Conservation (phyloP, 345 rosid genomes). For the Populus pruinosa region DNA sequence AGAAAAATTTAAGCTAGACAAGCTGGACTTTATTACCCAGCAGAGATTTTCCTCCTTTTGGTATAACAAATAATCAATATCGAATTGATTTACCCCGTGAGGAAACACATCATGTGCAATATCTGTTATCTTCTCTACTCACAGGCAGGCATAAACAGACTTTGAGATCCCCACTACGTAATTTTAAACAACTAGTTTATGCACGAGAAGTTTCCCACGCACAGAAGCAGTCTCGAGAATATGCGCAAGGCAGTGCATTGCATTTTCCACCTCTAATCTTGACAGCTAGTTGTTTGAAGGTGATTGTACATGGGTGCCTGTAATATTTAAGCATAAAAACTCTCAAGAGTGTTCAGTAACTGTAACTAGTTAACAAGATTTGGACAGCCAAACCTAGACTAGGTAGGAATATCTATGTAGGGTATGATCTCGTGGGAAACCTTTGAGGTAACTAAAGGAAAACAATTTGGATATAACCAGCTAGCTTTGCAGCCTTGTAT, state of each 20-base stretch:
- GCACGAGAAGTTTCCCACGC: background rate
- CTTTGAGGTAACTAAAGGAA: background rate
- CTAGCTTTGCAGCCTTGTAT: background rate
- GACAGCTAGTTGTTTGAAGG: background rate
- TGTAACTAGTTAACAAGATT: background rate
- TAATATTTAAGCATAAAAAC: background rate
- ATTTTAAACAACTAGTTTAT: background rate
- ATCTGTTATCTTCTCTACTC: background rate
- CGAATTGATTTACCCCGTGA: background rate
- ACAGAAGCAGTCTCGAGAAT: slow-evolving; percentile 12
- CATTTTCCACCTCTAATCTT: background rate
- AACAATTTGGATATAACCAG: background rate
- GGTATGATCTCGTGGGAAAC: slow-evolving; percentile 7
- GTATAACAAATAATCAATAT: no score
- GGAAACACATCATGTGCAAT: slow-evolving; percentile 8
- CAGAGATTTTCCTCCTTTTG: background rate
- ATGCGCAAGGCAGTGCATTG: background rate
- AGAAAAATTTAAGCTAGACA: no score
- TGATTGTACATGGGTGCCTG: slow-evolving; percentile 1
- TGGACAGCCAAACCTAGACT: background rate
- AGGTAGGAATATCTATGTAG: background rate
- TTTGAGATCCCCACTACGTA: background rate
- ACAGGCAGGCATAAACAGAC: background rate
- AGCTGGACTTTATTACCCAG: background rate
- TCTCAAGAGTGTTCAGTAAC: background rate